Evolutionary conservation across 1,284 basidiomycete species (phyloP).

Genomic region (Boletus semigastroideus): DNA sequence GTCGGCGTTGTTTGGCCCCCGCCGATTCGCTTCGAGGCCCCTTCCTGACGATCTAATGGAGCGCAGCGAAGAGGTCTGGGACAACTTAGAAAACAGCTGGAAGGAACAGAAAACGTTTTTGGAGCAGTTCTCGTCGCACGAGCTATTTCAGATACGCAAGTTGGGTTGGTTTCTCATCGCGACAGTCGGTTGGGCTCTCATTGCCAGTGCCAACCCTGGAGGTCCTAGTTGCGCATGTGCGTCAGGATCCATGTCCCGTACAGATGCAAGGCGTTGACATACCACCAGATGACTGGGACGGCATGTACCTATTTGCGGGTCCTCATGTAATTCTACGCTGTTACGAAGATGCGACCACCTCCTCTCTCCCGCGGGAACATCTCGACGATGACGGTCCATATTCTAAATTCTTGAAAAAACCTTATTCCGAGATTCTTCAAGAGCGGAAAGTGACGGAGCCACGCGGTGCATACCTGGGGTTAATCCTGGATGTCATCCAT

Average conservation of each 20-base stretch:
- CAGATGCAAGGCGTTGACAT: not conserved
- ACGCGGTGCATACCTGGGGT: not conserved
- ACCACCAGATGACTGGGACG: not conserved
- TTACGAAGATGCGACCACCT: conserved; percentile 2
- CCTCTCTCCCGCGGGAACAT: not conserved
- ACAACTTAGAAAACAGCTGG: not conserved
- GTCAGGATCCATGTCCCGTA: not conserved
- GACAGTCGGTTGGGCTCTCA: not conserved
- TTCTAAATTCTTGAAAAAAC: not conserved
- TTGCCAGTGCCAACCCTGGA: not conserved
- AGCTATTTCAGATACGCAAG: conserved; percentile 3
- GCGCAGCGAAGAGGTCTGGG: conserved; percentile 4
- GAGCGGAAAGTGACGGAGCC: not conserved
- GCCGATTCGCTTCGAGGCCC: not conserved
- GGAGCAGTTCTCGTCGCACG: conserved; percentile 2
- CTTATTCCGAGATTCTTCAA: not conserved
- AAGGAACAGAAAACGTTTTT: conserved; percentile 6
- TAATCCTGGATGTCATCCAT: conserved; percentile 5
- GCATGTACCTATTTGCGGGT: conserved; percentile 9
- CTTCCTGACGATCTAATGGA: not conserved
- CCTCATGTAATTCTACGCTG: conserved; percentile 8
- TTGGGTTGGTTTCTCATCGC: not conserved
- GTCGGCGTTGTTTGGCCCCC: conserved; percentile 11
- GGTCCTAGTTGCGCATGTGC: not conserved
- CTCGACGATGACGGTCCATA: not conserved